Conservation (phyloP, 495 filamentous ascomycete genomes). For the Hypoxylon fragiforme region DNA sequence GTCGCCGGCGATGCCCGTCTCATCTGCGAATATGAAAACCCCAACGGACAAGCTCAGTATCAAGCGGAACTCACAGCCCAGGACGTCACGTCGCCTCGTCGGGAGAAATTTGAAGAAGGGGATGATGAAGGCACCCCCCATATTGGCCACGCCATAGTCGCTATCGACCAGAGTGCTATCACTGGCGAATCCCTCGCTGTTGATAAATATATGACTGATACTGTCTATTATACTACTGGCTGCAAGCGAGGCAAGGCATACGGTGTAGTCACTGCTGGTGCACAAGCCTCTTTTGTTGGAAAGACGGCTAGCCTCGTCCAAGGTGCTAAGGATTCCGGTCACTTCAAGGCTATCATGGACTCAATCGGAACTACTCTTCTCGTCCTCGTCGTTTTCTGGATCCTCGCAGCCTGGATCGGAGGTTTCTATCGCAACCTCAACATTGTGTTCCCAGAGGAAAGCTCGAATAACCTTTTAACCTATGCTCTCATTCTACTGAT, state of each 20-base stretch:
- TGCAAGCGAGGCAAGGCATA: slow-evolving; percentile 85
- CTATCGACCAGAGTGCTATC: slow-evolving; percentile 87
- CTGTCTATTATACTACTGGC: slow-evolving; percentile 76
- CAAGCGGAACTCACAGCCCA: slow-evolving; percentile 60
- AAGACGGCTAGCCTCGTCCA: slow-evolving; percentile 80
- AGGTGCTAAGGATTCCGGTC: slow-evolving; percentile 69
- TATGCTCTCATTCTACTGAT: slow-evolving; percentile 85
- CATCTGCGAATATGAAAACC: slow-evolving; percentile 75
- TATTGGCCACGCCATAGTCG: slow-evolving; percentile 72
- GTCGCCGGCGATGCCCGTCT: slow-evolving; percentile 73
- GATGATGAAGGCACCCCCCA: slow-evolving; percentile 60
- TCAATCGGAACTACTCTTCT: slow-evolving; percentile 80
- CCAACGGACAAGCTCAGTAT: slow-evolving; percentile 71
- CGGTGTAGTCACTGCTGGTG: slow-evolving; percentile 75
- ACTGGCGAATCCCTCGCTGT: slow-evolving; percentile 90
- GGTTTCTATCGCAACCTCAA: slow-evolving; percentile 79
- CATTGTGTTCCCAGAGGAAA: slow-evolving; percentile 56
- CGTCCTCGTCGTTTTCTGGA: slow-evolving; percentile 74
- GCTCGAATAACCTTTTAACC: slow-evolving; percentile 61
- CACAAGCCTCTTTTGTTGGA: slow-evolving; percentile 84
- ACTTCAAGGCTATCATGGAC: slow-evolving; percentile 86
- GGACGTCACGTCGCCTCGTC: slow-evolving; percentile 58
- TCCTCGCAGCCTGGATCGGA: slow-evolving; percentile 78
- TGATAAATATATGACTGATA: slow-evolving; percentile 76
- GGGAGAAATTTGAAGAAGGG: slow-evolving; percentile 64